phyloP scores from a whole-genome alignment of 768 basidiomycete genomes.

The Macrolepiota fuliginosa region DNA sequence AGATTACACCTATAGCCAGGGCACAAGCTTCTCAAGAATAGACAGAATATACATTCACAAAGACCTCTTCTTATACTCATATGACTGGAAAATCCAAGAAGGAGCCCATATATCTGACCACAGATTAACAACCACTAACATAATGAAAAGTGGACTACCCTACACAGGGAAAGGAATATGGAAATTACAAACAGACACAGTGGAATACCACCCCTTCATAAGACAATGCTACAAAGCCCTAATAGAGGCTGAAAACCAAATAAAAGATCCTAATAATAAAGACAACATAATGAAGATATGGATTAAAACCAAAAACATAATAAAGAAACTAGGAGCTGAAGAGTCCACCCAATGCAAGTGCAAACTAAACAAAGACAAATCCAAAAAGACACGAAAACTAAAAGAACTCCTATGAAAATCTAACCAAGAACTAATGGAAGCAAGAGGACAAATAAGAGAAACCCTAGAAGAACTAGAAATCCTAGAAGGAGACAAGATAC shows the following conservation, averaged over 20 bases:
- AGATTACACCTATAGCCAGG: slow-evolving; percentile 26
- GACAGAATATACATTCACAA: slow-evolving; percentile 32
- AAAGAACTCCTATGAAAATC: background rate
- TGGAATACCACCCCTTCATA: slow-evolving; percentile 15
- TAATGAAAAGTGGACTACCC: slow-evolving; percentile 21
- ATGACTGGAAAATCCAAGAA: slow-evolving; percentile 24
- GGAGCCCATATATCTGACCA: slow-evolving; percentile 28
- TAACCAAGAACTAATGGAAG: background rate
- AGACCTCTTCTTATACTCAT: slow-evolving; percentile 3
- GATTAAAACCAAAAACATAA: background rate
- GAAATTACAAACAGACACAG: slow-evolving; percentile 19
- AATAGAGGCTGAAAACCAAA: background rate
- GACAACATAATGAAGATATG: background rate
- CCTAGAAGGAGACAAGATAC: background rate
- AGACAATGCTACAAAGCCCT: background rate
- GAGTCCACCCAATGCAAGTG: background rate
- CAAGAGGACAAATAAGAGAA: background rate
- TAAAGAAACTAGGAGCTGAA: background rate
- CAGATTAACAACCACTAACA: slow-evolving; percentile 20
- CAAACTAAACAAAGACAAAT: background rate
- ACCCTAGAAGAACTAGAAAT: background rate
- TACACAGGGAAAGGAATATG: slow-evolving; percentile 31
- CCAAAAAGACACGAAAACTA: background rate
- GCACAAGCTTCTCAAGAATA: slow-evolving; percentile 24
- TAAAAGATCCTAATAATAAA: too few species aligned